Percentiles rank a stretch among this genome's conserved stretches.
These are phyloP conservation scores for Lachancea mirantina DNA, from an alignment of 805 yeast genomes.

Conservation along the genomic window DNA sequence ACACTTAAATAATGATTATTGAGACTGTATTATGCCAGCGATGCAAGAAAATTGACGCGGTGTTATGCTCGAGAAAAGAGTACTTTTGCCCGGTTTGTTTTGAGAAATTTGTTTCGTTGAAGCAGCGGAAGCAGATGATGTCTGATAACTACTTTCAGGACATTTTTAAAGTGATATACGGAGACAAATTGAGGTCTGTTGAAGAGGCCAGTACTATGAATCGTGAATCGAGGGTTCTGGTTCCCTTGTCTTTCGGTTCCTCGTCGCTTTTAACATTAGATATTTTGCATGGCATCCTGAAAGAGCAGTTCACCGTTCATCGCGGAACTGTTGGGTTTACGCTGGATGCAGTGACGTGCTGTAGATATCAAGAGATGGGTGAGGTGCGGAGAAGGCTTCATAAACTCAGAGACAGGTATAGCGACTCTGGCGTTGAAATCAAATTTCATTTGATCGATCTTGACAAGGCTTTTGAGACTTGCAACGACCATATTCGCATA, in stretches of 20 bases:
- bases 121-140: slow-evolving; percentile 73
- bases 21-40: slow-evolving; percentile 15
- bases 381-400: slow-evolving; percentile 12
- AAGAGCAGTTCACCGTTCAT: slow-evolving; percentile 55
- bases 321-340: slow-evolving; percentile 65
- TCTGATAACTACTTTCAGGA: slow-evolving; percentile 62
- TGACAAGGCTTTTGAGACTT: slow-evolving; percentile 33
- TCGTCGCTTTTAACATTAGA: slow-evolving; percentile 66
- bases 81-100: slow-evolving; percentile 47
- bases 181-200: slow-evolving; percentile 18
- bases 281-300: slow-evolving; percentile 50
- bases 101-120: slow-evolving; percentile 61
- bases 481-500: slow-evolving; percentile 19
- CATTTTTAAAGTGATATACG: slow-evolving; percentile 40
- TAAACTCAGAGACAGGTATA: slow-evolving; percentile 17
- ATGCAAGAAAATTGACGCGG: slow-evolving; percentile 16
- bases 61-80: slow-evolving; percentile 27
- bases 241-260: slow-evolving; percentile 60
- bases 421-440: slow-evolving; percentile 29
- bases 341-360: slow-evolving; percentile 39
- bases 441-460: slow-evolving; percentile 36
- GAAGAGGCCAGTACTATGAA: slow-evolving; percentile 28
- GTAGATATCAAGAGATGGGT: slow-evolving; percentile 36
- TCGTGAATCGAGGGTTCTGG: slow-evolving; percentile 38
- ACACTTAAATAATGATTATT: background rate